Evolutionary conservation across 768 basidiomycete genomes (phyloP).

Genomic region (Amanita muscaria): DNA sequence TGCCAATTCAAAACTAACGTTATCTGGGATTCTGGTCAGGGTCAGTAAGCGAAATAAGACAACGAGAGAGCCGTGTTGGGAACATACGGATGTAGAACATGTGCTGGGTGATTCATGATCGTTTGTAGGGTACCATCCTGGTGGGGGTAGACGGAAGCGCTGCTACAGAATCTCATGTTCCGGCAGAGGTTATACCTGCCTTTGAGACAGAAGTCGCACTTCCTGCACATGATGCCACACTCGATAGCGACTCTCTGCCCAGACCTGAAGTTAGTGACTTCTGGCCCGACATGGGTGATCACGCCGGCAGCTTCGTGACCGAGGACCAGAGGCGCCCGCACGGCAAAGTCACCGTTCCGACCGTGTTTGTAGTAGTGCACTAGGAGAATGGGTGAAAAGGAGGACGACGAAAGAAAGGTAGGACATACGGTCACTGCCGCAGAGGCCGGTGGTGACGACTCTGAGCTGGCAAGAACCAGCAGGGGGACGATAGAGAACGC

Average conservation of each 20-base stretch:
- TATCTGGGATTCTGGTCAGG: constrained; percentile 57
- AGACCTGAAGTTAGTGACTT: constrained; percentile 50
- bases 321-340: constrained; percentile 80
- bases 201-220: constrained; percentile 57
- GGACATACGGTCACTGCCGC: constrained; percentile 71
- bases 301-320: constrained; percentile 92
- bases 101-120: constrained; percentile 81
- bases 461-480: constrained; percentile 72
- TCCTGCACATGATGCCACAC: constrained; percentile 81
- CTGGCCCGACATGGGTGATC: constrained; percentile 74
- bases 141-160: constrained; percentile 89
- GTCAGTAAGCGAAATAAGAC: constrained; percentile 5
- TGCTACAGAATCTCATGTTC: constrained; percentile 80
- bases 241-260: constrained; percentile 93
- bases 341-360: constrained; percentile 86
- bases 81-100: constrained; percentile 81
- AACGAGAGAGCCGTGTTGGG: constrained; percentile 8
- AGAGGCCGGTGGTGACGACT: constrained; percentile 79
- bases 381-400: constrained; percentile 20
- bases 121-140: constrained; percentile 87
- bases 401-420: constrained; percentile 1
- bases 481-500: constrained; percentile 63
- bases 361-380: constrained; percentile 90
- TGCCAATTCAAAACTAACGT: constrained; percentile 68
- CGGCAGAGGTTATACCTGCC: constrained; percentile 94